Base-by-base conservation (phyloP, 139 green algal genomes). In the Dunaliella sp. region DNA sequence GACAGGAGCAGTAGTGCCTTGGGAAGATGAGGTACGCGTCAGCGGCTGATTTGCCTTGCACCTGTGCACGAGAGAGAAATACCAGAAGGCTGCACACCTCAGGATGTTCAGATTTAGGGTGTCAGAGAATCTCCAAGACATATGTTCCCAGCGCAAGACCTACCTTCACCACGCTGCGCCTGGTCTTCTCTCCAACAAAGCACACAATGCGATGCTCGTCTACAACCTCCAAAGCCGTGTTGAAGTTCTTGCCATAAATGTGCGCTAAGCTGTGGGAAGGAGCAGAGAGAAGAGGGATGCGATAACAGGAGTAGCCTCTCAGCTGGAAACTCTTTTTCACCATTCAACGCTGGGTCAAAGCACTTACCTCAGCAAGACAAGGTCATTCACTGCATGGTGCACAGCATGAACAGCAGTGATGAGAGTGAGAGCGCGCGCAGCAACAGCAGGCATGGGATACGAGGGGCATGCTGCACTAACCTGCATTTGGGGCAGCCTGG, bases 1-100 rank as follows among this genome's bases (percentile, higher is more conserved):
- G 93, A 85, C 95, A 98, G 65, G 94, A 94, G 92, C 95, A 98
- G 89, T 93, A 98, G 83, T 94, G 89, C 7, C 34, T 31, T 0
- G 95, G 94, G 48, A 96, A 94, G 7, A 96, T 94, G 0, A 91
- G 75, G 90, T 98, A 97, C 28, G 79, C 38, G 3, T 95, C 93
- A 2, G 59, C 37, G 12, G 83, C 77, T 26, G 58, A 84, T 31
- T 93, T 91, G 37, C 93, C 92, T 3, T 88, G 87, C 24, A 96
- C 92, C 92, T 95, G 88, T 31, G 57, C n/a, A n/a, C n/a, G n/a
- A n/a, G n/a, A n/a, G n/a, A n/a, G n/a, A n/a, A n/a, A n/a, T n/a
- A n/a, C n/a, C n/a, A n/a, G n/a, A n/a, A n/a, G n/a, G n/a, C n/a
- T n/a, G n/a, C n/a, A n/a, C n/a, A n/a, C n/a, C n/a, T n/a, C n/a